Base-by-base conservation (phyloP, 495 filamentous ascomycete species). In the Podospora comata region DNA sequence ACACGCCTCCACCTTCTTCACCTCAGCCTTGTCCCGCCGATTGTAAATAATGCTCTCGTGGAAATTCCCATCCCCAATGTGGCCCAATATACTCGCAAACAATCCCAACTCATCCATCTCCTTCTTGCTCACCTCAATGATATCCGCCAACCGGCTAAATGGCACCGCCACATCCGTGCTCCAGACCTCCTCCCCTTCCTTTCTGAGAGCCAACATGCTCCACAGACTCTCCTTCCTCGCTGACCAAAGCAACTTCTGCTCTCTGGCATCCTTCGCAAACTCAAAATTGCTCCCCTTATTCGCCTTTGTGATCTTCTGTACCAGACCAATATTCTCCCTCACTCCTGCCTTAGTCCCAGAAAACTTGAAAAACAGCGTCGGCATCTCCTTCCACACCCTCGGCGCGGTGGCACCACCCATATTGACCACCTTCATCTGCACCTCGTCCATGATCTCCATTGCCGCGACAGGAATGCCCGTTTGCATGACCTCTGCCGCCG, bases 61-160 rank as follows among this genome's bases (percentile, higher is more conserved):
- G 78, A 97, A 97, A 77, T 97, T 97, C 7, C 93, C 93, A 76
- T 96, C 91, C 4, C 92, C 92, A 67, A 96, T 88, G 70, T 96
- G 92, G 13, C 82, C 92, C 0, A 97, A 83, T 27, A 94, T 92
- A 75, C 88, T 91, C 20, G 92, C 92, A 73, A 97, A 94, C 11
- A 97, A 78, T 2, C 92, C 92, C 9, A 94, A 81, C 7, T 91
- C 87, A 72, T 94, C 90, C 81, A 97, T 87, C 76, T 96, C 92
- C 72, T 92, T 91, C 80, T 97, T 95, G 63, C 91, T 93, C 54
- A 91, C 85, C 74, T 96, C 92, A 65, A 97, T 94, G 54, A 97
- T 92, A 77, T 97, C 93, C 3, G 93, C 90, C 23, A 97, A 82
- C 57, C 93, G 80, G 65, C 90, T 93, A 61, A 97, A 86, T 0